These are phyloP conservation scores for Cladosporium halotolerans DNA, from an alignment of 2,329 filamentous ascomycete species.

Conservation along the genomic window DNA sequence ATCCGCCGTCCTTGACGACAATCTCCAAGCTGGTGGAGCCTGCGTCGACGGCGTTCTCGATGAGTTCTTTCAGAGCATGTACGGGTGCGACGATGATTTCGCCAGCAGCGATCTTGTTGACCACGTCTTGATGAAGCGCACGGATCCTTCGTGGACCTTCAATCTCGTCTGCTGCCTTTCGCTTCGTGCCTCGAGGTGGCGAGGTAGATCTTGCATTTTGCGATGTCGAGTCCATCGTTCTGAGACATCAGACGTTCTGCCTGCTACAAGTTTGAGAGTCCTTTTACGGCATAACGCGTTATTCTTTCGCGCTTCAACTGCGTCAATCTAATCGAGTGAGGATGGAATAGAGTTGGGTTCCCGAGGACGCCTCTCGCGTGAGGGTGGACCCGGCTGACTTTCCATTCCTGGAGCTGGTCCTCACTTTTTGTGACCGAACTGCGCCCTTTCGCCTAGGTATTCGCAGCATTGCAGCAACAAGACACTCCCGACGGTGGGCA, in stretches of 20 bases:
- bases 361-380: too few relatives aligned
- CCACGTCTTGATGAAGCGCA: conserved; percentile 84
- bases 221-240: neutral
- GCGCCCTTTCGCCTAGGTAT: neutral
- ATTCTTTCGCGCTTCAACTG: too few relatives aligned
- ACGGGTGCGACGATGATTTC: conserved; percentile 98
- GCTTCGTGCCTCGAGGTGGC: conserved; percentile 29
- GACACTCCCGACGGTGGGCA: neutral
- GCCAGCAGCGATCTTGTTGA: conserved; percentile 97
- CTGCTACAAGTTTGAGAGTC: too few relatives aligned
- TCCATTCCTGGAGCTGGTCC: neutral
- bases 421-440: neutral
- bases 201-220: conserved; percentile 5
- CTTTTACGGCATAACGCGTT: too few relatives aligned
- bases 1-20: conserved; percentile 85
- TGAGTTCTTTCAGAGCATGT: conserved; percentile 90
- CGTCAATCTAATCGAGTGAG: too few relatives aligned
- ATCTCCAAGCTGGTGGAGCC: conserved; percentile 88
- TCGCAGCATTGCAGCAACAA: neutral
- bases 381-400: neutral
- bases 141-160: conserved; percentile 48
- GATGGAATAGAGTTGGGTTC: too few relatives aligned
- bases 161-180: conserved; percentile 27
- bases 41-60: conserved; percentile 97
- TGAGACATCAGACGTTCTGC: too few relatives aligned